Evolutionary conservation across 768 basidiomycete genomes (phyloP).

Genomic region (Clitopilus hobsonii): DNA sequence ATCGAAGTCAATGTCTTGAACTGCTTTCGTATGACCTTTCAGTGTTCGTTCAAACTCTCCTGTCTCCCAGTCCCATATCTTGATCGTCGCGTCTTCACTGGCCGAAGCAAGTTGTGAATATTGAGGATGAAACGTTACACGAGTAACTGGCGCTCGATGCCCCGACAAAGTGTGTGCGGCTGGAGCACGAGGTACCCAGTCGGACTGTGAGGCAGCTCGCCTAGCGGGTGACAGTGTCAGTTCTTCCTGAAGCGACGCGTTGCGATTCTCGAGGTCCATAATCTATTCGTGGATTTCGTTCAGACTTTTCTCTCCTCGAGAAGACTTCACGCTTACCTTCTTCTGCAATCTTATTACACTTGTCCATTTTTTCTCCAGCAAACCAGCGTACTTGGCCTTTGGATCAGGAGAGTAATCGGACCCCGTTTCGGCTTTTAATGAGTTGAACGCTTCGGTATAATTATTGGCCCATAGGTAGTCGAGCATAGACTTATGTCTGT

Average conservation of each 20-base stretch:
- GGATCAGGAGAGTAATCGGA: slow-evolving; percentile 76
- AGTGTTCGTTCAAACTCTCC: slow-evolving; percentile 90
- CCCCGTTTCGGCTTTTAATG: slow-evolving; percentile 49
- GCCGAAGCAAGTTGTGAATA: slow-evolving; percentile 82
- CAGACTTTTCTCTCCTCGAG: background rate
- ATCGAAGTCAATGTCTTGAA: slow-evolving; percentile 86
- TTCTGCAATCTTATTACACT: slow-evolving; percentile 93
- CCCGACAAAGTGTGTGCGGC: slow-evolving; percentile 73
- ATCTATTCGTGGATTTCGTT: slow-evolving; percentile 51
- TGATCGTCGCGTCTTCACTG: slow-evolving; percentile 85
- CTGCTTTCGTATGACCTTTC: slow-evolving; percentile 88
- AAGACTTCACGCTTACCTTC: slow-evolving; percentile 67
- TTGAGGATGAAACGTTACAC: slow-evolving; percentile 82
- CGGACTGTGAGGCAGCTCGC: slow-evolving; percentile 61
- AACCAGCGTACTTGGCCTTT: slow-evolving; percentile 78
- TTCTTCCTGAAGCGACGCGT: slow-evolving; percentile 75
- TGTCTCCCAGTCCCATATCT: slow-evolving; percentile 97
- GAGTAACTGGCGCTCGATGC: slow-evolving; percentile 72
- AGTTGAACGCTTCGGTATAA: slow-evolving; percentile 58
- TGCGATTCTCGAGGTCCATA: slow-evolving; percentile 88
- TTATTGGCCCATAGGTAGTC: slow-evolving; percentile 70
- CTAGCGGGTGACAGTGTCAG: slow-evolving; percentile 42
- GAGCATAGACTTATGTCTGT: slow-evolving; percentile 75
- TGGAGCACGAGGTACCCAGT: slow-evolving; percentile 88
- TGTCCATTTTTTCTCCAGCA: slow-evolving; percentile 98